These are phyloP conservation scores for Heliamphora pulchella DNA, from an alignment of 179 eudicot genomes.

Conservation along the genomic window DNA sequence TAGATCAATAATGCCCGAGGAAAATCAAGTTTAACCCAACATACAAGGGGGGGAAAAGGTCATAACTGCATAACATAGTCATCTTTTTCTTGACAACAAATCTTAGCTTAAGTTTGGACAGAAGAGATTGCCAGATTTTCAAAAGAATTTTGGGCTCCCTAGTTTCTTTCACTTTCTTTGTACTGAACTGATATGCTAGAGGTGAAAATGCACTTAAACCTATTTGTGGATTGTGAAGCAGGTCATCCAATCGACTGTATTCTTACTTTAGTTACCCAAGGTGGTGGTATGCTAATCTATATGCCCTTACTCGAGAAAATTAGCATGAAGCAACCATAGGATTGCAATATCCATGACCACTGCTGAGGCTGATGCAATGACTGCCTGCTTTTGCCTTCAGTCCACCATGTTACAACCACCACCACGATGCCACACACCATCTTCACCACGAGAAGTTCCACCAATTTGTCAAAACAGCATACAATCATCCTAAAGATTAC, in stretches of 20 bases:
- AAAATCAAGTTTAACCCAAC: neutral
- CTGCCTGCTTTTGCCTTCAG: conserved; percentile 1
- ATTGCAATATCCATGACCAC: neutral
- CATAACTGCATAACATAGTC: neutral
- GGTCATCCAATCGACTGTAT: neutral
- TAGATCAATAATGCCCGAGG: neutral
- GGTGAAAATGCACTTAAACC: neutral
- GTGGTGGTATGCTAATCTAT: neutral
- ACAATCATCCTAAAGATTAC: neutral
- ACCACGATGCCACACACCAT: neutral
- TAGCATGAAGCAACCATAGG: neutral
- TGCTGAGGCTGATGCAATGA: neutral
- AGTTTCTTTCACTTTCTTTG: neutral
- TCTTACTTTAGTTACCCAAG: neutral
- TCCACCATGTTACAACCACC: neutral
- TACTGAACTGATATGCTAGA: neutral
- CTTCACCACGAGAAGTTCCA: neutral
- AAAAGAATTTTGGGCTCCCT: conserved; percentile 1
- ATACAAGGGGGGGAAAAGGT: neutral
- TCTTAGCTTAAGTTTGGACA: neutral
- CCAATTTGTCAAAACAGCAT: neutral
- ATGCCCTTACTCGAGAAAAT: neutral
- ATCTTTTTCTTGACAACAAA: neutral
- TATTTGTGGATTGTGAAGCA: neutral
- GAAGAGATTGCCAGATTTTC: neutral